Conservation (phyloP, 768 basidiomycete genomes). For the Boletellus sp. region DNA sequence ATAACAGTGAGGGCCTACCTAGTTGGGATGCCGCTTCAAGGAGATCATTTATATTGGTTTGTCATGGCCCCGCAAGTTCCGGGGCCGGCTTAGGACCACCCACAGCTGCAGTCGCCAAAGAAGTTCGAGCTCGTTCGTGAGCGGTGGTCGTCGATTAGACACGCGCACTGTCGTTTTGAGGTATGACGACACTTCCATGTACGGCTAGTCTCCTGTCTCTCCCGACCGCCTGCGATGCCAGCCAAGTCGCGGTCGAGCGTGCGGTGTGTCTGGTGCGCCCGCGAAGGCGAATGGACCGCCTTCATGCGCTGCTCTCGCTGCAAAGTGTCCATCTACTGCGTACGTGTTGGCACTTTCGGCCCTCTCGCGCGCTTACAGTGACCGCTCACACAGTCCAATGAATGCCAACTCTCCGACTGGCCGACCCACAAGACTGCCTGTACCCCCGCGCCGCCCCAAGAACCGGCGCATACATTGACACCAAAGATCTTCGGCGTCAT, state of each 20-base stretch:
- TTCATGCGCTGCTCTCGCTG: constrained; percentile 28
- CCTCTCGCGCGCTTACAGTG: background rate
- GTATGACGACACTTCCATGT: too few species aligned
- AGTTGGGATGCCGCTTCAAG: too few species aligned
- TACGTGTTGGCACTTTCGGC: constrained; percentile 4
- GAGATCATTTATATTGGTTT: too few species aligned
- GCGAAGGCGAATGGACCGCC: constrained; percentile 10
- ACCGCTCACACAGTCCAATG: constrained; percentile 14
- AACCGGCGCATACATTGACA: background rate
- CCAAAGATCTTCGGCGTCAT: constrained; percentile 16
- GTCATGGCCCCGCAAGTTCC: too few species aligned
- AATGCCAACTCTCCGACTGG: constrained; percentile 27
- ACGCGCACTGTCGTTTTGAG: too few species aligned
- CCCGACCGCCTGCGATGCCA: background rate
- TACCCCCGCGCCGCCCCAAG: background rate
- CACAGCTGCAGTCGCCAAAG: too few species aligned
- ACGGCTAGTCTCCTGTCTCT: too few species aligned
- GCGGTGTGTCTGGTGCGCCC: constrained; percentile 13
- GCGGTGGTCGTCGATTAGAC: too few species aligned
- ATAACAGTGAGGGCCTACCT: too few species aligned
- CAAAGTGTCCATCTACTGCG: constrained; percentile 23
- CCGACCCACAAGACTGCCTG: constrained; percentile 17
- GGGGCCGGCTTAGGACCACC: too few species aligned
- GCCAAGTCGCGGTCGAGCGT: background rate
- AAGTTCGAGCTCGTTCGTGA: too few species aligned